Conservation (phyloP, 371 early-diverging fungal genomes). For the Choanephora cucurbitarum region DNA sequence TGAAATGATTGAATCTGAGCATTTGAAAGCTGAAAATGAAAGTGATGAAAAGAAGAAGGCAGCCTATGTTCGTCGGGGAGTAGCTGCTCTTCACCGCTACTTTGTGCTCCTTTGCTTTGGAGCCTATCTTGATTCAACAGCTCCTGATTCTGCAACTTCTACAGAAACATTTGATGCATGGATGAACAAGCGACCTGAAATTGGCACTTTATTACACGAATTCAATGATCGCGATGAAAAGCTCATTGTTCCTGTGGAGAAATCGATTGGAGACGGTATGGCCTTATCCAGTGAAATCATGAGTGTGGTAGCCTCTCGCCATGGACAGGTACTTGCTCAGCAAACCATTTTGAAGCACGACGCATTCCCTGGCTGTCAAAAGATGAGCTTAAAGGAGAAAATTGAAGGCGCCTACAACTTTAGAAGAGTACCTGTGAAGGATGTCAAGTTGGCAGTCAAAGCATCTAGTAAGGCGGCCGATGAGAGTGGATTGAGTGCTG, state of each 20-base stretch:
- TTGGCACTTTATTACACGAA: conserved; percentile 47
- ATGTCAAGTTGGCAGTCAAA: conserved; percentile 25
- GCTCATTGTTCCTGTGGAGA: conserved; percentile 52
- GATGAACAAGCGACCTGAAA: conserved; percentile 53
- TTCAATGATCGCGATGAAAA: conserved; percentile 25
- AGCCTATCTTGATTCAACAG: conserved; percentile 31
- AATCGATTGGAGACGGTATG: conserved; percentile 54
- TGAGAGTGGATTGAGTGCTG: conserved; percentile 28
- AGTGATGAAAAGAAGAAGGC: conserved; percentile 12
- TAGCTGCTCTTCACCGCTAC: conserved; percentile 49
- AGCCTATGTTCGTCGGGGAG: conserved; percentile 21
- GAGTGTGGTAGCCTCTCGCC: conserved; percentile 50
- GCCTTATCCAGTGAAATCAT: conserved; percentile 59
- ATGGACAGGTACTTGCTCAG: conserved; percentile 56
- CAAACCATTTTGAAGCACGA: conserved; percentile 63
- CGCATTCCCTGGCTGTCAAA: conserved; percentile 65
- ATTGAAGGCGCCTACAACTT: conserved; percentile 63
- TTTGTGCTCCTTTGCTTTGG: conserved; percentile 58
- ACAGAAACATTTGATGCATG: conserved; percentile 46
- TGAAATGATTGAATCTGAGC: conserved; percentile 53
- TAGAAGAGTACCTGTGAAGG: conserved; percentile 41
- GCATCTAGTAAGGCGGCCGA: conserved; percentile 39
- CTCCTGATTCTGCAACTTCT: conserved; percentile 14
- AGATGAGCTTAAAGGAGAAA: conserved; percentile 55
- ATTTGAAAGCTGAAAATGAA: conserved; percentile 38